These are phyloP conservation scores for Buxus sempervirens DNA, from an alignment of 164 flowering plant species.

Conservation along the genomic window DNA sequence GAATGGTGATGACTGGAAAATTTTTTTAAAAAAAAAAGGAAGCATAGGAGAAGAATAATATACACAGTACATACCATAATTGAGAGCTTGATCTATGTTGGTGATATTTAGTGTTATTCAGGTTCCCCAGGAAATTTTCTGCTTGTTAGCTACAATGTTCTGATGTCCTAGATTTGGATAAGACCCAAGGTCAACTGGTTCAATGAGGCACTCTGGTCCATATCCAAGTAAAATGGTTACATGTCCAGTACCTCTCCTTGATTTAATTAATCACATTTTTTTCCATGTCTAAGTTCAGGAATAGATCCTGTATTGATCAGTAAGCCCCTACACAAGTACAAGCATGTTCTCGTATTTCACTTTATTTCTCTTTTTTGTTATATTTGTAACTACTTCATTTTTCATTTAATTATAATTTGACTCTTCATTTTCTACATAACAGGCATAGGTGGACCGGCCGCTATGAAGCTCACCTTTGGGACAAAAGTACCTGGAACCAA, in stretches of 20 bases:
- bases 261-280: neutral
- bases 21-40: too few relatives aligned
- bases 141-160: too few relatives aligned
- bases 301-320: neutral
- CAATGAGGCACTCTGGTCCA: too few relatives aligned
- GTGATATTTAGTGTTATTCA: too few relatives aligned
- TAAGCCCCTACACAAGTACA: neutral
- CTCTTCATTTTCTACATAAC: slow-evolving; percentile 15
- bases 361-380: neutral
- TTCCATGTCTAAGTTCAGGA: neutral
- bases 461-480: slow-evolving; percentile 99
- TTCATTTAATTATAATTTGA: slow-evolving; percentile 1
- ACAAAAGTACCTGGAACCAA: slow-evolving; percentile 97
- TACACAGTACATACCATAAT: too few relatives aligned
- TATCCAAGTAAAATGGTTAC: too few relatives aligned
- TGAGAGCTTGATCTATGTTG: too few relatives aligned
- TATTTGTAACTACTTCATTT: slow-evolving; percentile 1
- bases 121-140: too few relatives aligned
- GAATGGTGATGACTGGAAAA: too few relatives aligned
- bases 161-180: too few relatives aligned
- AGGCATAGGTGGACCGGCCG: slow-evolving; percentile 99
- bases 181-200: too few relatives aligned
- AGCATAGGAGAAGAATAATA: too few relatives aligned
- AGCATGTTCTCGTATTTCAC: neutral
- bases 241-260: neutral